Evolutionary conservation across 768 basidiomycete genomes (phyloP).

Genomic region (Saitozyma podzolica): DNA sequence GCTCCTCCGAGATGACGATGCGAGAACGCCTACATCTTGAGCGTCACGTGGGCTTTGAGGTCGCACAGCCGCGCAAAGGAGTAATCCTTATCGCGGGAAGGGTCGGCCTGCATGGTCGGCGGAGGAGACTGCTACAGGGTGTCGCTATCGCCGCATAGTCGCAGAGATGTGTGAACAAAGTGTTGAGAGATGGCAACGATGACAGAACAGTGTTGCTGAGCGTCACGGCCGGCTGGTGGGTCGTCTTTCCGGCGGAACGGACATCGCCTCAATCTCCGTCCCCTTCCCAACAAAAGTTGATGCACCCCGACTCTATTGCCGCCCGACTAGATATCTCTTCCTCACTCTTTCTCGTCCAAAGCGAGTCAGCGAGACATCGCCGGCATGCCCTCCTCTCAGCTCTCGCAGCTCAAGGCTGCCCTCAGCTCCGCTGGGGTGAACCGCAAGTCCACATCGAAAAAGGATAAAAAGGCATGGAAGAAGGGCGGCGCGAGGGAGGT

Average conservation of each 20-base stretch:
- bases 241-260: not conserved
- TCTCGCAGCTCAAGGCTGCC: constrained; percentile 84
- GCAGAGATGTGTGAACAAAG: not conserved
- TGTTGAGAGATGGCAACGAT: not conserved
- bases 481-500: constrained; percentile 68
- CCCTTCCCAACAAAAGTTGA: constrained; percentile 10
- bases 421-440: constrained; percentile 77
- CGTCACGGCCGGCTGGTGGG: too few relatives aligned
- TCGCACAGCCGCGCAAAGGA: constrained; percentile 89
- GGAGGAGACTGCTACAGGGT: too few relatives aligned
- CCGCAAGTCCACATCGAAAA: constrained; percentile 57
- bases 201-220: too few relatives aligned
- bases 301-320: not conserved
- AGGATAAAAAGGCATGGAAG: constrained; percentile 66
- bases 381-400: constrained; percentile 65
- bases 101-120: constrained; percentile 19
- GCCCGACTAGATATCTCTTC: not conserved
- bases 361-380: not conserved
- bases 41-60: constrained; percentile 78
- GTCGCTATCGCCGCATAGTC: not conserved
- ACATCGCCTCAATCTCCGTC: not conserved
- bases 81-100: constrained; percentile 64
- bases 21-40: constrained; percentile 48
- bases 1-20: not conserved
- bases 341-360: not conserved